A percentile compares a stretch with the other conserved stretches of the same genome.
phyloP scores from a whole-genome alignment of 1,284 basidiomycete genomes.

The Ustilago bromivora region DNA sequence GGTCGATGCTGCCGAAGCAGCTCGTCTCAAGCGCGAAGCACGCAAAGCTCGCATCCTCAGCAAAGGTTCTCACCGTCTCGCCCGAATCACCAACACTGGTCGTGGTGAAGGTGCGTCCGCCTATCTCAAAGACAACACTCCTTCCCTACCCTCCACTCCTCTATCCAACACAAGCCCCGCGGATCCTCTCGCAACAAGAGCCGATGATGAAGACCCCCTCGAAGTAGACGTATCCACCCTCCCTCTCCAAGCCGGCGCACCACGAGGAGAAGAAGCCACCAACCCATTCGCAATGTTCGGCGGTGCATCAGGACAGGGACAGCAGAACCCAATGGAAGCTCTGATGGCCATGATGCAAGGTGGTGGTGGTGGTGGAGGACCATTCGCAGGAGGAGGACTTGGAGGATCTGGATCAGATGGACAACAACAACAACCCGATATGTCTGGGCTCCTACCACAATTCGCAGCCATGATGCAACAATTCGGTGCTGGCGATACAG shows the following conservation, averaged over 20 bases:
- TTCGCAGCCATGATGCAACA: constrained; percentile 58
- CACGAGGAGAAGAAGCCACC: constrained; percentile 22
- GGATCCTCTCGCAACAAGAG: constrained; percentile 3
- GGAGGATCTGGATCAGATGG: constrained; percentile 12
- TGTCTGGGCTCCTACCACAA: constrained; percentile 46
- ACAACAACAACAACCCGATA: constrained; percentile 33
- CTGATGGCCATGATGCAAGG: constrained; percentile 58
- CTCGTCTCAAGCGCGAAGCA: constrained; percentile 64
- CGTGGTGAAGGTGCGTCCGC: constrained; percentile 61
- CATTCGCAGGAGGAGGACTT: neutral
- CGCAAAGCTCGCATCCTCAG: constrained; percentile 67
- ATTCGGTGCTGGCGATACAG: constrained; percentile 31
- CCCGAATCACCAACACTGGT: constrained; percentile 67
- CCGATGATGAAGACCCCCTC: constrained; percentile 55
- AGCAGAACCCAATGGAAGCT: constrained; percentile 45
- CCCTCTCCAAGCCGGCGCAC: constrained; percentile 11
- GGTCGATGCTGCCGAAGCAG: constrained; percentile 55
- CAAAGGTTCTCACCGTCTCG: constrained; percentile 64
- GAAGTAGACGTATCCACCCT: constrained; percentile 54
- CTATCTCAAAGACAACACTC: constrained; percentile 52
- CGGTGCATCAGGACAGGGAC: constrained; percentile 6
- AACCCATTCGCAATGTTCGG: constrained; percentile 47
- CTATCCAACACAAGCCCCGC: neutral
- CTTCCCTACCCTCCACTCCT: constrained; percentile 15
- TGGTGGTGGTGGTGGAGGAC: constrained; percentile 17